These are phyloP conservation scores for Yamadazyma trypodendri DNA, from an alignment of 1,139 yeast species.

Conservation along the genomic window DNA sequence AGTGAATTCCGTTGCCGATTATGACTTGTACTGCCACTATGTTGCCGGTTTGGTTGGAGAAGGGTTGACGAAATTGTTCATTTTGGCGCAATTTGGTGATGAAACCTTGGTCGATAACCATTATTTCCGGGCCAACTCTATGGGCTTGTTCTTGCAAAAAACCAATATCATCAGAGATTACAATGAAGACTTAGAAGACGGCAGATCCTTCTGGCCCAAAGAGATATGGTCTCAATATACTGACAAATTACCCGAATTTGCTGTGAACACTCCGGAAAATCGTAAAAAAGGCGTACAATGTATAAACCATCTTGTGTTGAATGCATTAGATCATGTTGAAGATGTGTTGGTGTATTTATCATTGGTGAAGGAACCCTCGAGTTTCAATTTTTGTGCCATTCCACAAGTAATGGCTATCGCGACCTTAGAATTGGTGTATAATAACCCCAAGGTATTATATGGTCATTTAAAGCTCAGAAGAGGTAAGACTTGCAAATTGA, in stretches of 20 bases:
- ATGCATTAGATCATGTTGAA: constrained; percentile 74
- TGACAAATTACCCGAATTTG: constrained; percentile 58
- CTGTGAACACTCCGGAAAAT: constrained; percentile 32
- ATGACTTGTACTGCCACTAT: constrained; percentile 89
- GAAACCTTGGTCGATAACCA: constrained; percentile 47
- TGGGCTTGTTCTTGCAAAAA: constrained; percentile 95
- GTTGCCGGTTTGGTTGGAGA: constrained; percentile 99
- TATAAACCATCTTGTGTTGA: constrained; percentile 76
- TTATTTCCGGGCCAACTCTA: constrained; percentile 66
- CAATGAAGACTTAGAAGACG: constrained; percentile 88
- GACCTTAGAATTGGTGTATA: constrained; percentile 80
- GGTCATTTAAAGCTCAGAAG: constrained; percentile 83
- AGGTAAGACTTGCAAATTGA: constrained; percentile 83
- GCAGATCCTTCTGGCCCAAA: constrained; percentile 94
- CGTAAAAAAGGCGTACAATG: constrained; percentile 63
- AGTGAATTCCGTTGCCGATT: constrained; percentile 73
- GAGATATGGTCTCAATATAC: constrained; percentile 90
- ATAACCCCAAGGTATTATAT: constrained; percentile 72
- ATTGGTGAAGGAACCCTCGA: constrained; percentile 74
- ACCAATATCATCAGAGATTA: constrained; percentile 95
- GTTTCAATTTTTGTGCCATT: constrained; percentile 90
- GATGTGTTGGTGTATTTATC: constrained; percentile 79
- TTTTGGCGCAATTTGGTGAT: constrained; percentile 64
- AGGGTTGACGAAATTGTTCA: constrained; percentile 82
- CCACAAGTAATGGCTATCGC: constrained; percentile 99